Evolutionary conservation across 1,139 yeast species (phyloP).

Genomic region (Yamadazyma aaseri): DNA sequence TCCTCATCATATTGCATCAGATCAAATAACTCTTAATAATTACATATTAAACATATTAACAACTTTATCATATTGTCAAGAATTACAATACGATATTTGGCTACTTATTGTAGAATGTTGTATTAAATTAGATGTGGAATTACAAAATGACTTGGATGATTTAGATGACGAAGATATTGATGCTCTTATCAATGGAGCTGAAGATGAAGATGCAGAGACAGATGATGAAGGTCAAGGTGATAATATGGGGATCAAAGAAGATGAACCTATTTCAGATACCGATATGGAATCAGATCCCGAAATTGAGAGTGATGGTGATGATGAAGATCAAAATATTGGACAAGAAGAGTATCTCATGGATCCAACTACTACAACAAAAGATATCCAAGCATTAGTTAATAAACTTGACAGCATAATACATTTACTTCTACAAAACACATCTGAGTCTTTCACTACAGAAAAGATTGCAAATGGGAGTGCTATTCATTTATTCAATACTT

Average conservation of each 20-base stretch:
- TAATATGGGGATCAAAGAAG: conserved; percentile 23
- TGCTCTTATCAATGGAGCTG: conserved; percentile 56
- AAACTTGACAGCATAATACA: conserved; percentile 71
- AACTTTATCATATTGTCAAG: conserved; percentile 68
- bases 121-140: conserved; percentile 89
- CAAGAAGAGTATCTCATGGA: conserved; percentile 35
- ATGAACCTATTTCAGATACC: conserved; percentile 24
- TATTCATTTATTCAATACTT: conserved; percentile 69
- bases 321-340: conserved; percentile 27
- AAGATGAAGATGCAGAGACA: conserved; percentile 33
- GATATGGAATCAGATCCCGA: conserved; percentile 44
- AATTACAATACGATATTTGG: conserved; percentile 75
- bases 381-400: conserved; percentile 54
- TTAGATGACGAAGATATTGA: conserved; percentile 74
- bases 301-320: conserved; percentile 47
- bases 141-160: conserved; percentile 85
- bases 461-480: conserved; percentile 62
- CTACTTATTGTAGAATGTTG: conserved; percentile 73
- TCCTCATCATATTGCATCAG: conserved; percentile 75
- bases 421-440: conserved; percentile 52
- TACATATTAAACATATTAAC: conserved; percentile 65
- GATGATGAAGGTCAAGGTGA: conserved; percentile 31
- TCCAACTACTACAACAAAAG: conserved; percentile 45
- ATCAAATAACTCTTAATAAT: conserved; percentile 52
- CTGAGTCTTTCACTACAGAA: conserved; percentile 49